A percentile compares a stretch with the other conserved stretches of the same genome.
Conservation (phyloP, 129 eudicot genomes). For the Chrysanthemum seticuspe region DNA sequence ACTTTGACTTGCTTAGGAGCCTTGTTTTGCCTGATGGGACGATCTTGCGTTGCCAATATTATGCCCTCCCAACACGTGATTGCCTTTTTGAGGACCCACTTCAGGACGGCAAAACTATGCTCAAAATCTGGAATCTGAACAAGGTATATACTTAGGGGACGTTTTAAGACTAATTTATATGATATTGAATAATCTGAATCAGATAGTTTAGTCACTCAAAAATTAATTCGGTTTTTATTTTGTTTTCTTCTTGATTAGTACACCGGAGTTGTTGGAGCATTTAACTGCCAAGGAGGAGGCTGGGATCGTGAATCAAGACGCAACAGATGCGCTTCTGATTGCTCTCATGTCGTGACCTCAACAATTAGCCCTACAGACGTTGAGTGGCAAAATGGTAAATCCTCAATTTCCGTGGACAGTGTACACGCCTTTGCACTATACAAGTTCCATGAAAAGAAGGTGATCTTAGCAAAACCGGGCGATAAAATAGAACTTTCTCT, state of each 20-base stretch:
- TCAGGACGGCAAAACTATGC: conserved; percentile 87
- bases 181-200: no score
- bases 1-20: conserved; percentile 66
- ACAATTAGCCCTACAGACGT: conserved; percentile 51
- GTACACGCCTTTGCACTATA: conserved; percentile 55
- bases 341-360: conserved; percentile 50
- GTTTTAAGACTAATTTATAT: background rate
- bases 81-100: conserved; percentile 84
- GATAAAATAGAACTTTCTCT: conserved; percentile 43
- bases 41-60: conserved; percentile 67
- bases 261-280: conserved; percentile 82
- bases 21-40: conserved; percentile 82
- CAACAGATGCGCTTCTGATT: conserved; percentile 53
- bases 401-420: conserved; percentile 36
- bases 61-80: conserved; percentile 84
- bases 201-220: background rate
- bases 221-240: background rate
- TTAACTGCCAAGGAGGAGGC: conserved; percentile 97
- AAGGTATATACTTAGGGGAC: conserved; percentile 39
- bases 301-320: conserved; percentile 71
- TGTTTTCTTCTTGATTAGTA: conserved; percentile 36
- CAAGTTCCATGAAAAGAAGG: conserved; percentile 50
- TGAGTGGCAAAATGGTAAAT: conserved; percentile 66
- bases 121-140: conserved; percentile 90
- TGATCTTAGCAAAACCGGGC: conserved; percentile 47